Base-by-base conservation (phyloP, 148 eudicot genomes). In the Cornus controversa region DNA sequence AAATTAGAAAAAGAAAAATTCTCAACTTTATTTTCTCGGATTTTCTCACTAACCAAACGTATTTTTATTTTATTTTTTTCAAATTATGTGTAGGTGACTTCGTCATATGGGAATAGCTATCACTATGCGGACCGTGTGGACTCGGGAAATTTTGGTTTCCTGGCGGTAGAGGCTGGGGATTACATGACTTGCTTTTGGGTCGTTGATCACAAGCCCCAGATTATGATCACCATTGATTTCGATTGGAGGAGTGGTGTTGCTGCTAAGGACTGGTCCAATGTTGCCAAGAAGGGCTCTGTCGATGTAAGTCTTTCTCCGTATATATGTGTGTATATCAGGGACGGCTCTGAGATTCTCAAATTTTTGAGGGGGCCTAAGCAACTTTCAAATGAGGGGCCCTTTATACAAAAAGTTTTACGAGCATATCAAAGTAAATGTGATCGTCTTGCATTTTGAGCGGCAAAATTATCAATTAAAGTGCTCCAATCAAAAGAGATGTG, bases 171-270 rank as follows among this genome's bases (percentile, higher is more conserved):
- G 71, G 78, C 89, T 4, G 99, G 99, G 45, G 97, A 93, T 67
- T 93, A 93, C 73, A 86, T 90, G 90, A 82, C 97, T 65, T 96
- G 99, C 80, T 96, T 96, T 81, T 90, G 89, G 86, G 86, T 87
- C 0, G 76, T 70, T 42, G 91, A 88, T 82, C 91, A 93, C 74
- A 83, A 84, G n/a, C 95, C 98, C 2, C 58, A 86, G 7, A 70
- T 77, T 5, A 87, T 87, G 14, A 45, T 93, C 24, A 89, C 98
- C 1, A 67, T 96, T 75, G 98, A 93, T 72, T 92, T 96, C 70
- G 97, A 92, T 24, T 96, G 99, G 99, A 90, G 82, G 75, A 83
- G 91, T 27, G 99, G 99, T 79, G 87, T 96, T 72, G 97, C 91
- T 69, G 88, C 99, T 68, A 96, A 89, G 82, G 98, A 93, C 76